Evolutionary conservation across 345 rosid genomes (phyloP).

Genomic region (Microthlaspi erraticum): DNA sequence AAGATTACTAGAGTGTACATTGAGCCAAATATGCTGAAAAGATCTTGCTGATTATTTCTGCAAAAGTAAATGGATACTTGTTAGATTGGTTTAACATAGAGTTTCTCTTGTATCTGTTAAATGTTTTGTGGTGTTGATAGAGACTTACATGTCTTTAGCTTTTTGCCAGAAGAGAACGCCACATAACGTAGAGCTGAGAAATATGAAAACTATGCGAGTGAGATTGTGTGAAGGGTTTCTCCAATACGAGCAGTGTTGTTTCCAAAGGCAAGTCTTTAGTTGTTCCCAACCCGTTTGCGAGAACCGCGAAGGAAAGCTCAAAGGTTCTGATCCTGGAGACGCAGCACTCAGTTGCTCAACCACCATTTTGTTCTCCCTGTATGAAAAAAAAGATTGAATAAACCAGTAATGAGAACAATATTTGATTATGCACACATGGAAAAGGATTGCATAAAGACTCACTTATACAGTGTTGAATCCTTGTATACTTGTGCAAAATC

Average conservation of each 20-base stretch:
- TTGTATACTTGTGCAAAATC: slow-evolving; percentile 52
- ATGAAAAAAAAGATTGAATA: not conserved
- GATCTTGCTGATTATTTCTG: slow-evolving; percentile 60
- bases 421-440: not conserved
- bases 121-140: not conserved
- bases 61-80: not conserved
- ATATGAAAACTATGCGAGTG: slow-evolving; percentile 44
- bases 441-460: slow-evolving; percentile 24
- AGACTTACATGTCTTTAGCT: slow-evolving; percentile 54
- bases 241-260: slow-evolving; percentile 64
- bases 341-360: slow-evolving; percentile 49
- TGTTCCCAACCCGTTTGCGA: slow-evolving; percentile 48
- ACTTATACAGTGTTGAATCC: slow-evolving; percentile 51
- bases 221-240: slow-evolving; percentile 56
- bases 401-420: not conserved
- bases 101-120: not conserved
- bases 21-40: slow-evolving; percentile 57
- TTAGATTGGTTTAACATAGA: not conserved
- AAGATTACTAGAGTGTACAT: slow-evolving; percentile 48
- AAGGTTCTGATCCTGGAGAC: slow-evolving; percentile 45
- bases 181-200: slow-evolving; percentile 34
- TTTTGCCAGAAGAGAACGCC: slow-evolving; percentile 60
- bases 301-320: slow-evolving; percentile 47
- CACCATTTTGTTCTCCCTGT: slow-evolving; percentile 46
- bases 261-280: slow-evolving; percentile 58